Base-by-base conservation (phyloP, 352 stramenopile genomes). In the Phytopythium helicoides region DNA sequence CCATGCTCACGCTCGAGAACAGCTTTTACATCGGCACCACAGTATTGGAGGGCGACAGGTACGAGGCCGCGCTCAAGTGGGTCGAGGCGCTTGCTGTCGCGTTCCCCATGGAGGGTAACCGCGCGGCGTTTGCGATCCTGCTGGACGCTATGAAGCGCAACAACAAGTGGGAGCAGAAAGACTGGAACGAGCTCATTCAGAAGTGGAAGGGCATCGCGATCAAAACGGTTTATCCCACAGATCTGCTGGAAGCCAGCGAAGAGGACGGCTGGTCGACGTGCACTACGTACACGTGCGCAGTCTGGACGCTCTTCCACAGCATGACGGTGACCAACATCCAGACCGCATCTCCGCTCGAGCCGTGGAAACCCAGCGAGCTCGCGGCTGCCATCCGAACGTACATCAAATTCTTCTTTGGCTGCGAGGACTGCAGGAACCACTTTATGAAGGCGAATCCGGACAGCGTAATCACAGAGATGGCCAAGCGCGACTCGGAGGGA, bases 301-400 rank as follows among this genome's bases (percentile, higher is more conserved):
- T 95, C 18, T 95, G 85, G 85, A 84, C 76, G 25, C 64, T 95
- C 1, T 93, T 95, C 64, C 85, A 95, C 54, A 81, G 52, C 47
- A 81, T 93, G 46, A 87, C 67, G 19, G 70, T 85, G 41, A 66
- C 47, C 35, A 61, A 74, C 4, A 60, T 71, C 21, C 52, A 62
- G 21, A 59, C 65, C 5, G 53, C 64, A 11, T 65, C 57, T 18
- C 40, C 41, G 11, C 45, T 59, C 19, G 54, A 72, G 16, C 58
- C 65, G 15, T 77, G 75, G 47, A 81, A 81, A 28, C 72, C 81
- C 6, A 88, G 76, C 55, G 64, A 75, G 34, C 54, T 87, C 37
- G 81, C 80, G 16, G 51, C 55, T 1, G 75, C 74, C 5, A 89
- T 95, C 25, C 81, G 82, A 1, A 64, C 83, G 26, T 89, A 87